Evolutionary conservation across 495 filamentous ascomycete genomes (phyloP).

Genomic region (Oidiodendron maius): DNA sequence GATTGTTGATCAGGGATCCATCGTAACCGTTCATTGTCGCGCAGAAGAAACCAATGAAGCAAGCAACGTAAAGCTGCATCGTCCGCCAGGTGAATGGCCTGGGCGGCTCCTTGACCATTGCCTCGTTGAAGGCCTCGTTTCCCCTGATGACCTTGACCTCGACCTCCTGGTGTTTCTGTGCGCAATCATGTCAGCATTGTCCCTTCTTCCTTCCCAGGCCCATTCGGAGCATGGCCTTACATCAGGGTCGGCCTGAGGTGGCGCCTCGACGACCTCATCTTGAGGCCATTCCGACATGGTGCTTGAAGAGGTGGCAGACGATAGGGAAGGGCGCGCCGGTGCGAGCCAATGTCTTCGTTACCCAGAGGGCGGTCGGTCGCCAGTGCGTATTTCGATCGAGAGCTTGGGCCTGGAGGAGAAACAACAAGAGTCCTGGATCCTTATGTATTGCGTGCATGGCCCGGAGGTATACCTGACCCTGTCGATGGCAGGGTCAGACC

Average conservation of each 20-base stretch:
- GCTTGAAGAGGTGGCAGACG: background rate
- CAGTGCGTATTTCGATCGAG: background rate
- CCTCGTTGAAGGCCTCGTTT: conserved; percentile 31
- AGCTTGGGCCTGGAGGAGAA: background rate
- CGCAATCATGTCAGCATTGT: background rate
- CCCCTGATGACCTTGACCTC: conserved; percentile 24
- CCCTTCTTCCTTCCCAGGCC: background rate
- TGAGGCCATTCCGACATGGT: background rate
- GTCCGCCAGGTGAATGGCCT: conserved; percentile 29
- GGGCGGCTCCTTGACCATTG: conserved; percentile 29
- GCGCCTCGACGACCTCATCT: background rate
- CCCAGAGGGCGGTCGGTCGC: background rate
- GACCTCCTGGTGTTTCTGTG: conserved; percentile 22
- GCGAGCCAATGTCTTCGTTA: background rate
- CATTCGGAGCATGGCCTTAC: background rate
- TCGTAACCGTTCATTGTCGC: conserved; percentile 52
- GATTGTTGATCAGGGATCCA: conserved; percentile 40
- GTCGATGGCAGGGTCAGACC: background rate
- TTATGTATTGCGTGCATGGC: conserved; percentile 9
- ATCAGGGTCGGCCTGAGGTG: background rate
- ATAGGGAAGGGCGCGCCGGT: no score
- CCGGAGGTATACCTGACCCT: conserved; percentile 6
- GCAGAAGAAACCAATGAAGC: conserved; percentile 36
- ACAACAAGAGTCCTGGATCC: conserved; percentile 1
- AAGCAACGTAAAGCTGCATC: conserved; percentile 30